Evolutionary conservation across 345 rosid species (phyloP), one percentile per base, ranked within the genome.

Genomic region (Eucalyptus regnans): DNA sequence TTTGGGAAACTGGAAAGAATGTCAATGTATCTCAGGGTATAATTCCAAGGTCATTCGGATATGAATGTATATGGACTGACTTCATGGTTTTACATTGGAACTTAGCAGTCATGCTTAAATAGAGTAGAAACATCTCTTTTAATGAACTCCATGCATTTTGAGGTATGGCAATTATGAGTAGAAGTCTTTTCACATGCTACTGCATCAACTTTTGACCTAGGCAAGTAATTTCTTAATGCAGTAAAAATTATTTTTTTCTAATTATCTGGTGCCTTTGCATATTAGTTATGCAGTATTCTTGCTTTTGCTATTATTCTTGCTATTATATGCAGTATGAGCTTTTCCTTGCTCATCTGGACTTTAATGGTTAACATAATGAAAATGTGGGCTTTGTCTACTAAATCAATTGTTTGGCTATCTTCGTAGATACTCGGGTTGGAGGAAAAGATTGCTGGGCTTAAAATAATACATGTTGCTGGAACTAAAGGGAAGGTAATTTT

Each of bases 401-500:
- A 52, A 52, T 86, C 33, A 22, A 10, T 86, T 88, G 31, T n/a
- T 23, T 66, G 86, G 64, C 68, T 88, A 90, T 89, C 50, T 89
- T 84, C 37, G 56, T 92, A 97, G 98, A 95, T 96, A 88, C 91
- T 97, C 31, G 98, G 91, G 87, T 90, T 96, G 92, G 98, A 97
- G 91, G 96, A 95, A 43, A 92, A 90, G 50, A 85, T 96, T 84
- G 90, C 87, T 50, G 91, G 91, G 64, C 94, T 96, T 79, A 96
- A 93, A 90, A 93, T 97, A 91, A 95, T 97, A 89, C 99, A 97
- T 92, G 97, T 97, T 64, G 97, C 98, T 76, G 99, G 99, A 91
- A 97, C 99, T 8, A 96, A 97, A 91, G 99, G 99, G 88, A 97
- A 97, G 97, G 99, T 96, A 91, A 52, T 51, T 86, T 86, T 11